Percentiles rank a stretch among this genome's conserved stretches.
phyloP scores from a whole-genome alignment of 1,284 basidiomycete species.

The Leccinum pallidistipes region DNA sequence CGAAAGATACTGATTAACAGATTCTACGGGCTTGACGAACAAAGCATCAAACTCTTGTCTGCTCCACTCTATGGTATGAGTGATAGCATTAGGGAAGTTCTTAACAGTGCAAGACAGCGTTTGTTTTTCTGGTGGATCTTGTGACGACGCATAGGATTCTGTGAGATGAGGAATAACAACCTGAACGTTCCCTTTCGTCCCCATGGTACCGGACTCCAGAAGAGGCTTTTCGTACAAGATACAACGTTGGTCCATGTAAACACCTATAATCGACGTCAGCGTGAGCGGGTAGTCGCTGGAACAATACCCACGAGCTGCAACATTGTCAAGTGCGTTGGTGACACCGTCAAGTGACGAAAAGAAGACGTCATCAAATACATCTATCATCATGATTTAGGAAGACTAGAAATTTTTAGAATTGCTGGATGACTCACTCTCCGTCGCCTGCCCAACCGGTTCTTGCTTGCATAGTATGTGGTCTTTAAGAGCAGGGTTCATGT shows the following conservation, averaged over 20 bases:
- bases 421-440: slow-evolving; percentile 71
- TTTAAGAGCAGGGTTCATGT: slow-evolving; percentile 94
- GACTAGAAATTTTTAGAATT: neutral
- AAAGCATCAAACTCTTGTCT: slow-evolving; percentile 91
- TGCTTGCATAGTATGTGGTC: slow-evolving; percentile 91
- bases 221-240: slow-evolving; percentile 97
- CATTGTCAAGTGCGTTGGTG: slow-evolving; percentile 99
- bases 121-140: slow-evolving; percentile 99
- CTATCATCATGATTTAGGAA: slow-evolving; percentile 41
- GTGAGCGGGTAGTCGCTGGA: neutral
- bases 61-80: slow-evolving; percentile 99
- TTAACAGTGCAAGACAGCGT: slow-evolving; percentile 98
- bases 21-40: slow-evolving; percentile 93
- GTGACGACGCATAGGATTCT: slow-evolving; percentile 97
- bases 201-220: slow-evolving; percentile 96
- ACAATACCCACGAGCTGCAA: slow-evolving; percentile 78
- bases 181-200: slow-evolving; percentile 98
- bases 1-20: slow-evolving; percentile 95
- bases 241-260: slow-evolving; percentile 99
- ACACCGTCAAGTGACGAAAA: slow-evolving; percentile 90
- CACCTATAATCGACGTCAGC: slow-evolving; percentile 49
- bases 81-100: slow-evolving; percentile 98
- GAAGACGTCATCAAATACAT: slow-evolving; percentile 88
- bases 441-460: slow-evolving; percentile 91
- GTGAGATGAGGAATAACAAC: slow-evolving; percentile 95